Evolutionary conservation across 345 rosid species (phyloP).

Genomic region (Populus tremula): DNA sequence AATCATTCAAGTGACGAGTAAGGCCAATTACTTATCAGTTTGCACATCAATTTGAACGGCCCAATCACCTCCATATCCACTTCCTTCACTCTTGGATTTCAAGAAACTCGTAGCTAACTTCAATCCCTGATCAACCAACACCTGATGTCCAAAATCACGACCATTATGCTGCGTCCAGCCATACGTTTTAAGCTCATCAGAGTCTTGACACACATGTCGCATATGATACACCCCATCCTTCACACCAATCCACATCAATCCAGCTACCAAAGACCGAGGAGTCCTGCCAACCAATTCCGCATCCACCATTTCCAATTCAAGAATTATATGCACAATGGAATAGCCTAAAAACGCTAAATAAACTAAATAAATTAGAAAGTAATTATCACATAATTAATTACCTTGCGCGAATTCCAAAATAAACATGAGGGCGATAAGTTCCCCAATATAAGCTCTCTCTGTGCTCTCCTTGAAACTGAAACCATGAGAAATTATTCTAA

Average conservation of each 20-base stretch:
- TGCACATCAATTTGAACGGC: constrained; percentile 59
- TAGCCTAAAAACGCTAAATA: background rate
- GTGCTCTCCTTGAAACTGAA: constrained; percentile 82
- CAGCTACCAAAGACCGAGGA: constrained; percentile 73
- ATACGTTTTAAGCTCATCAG: constrained; percentile 58
- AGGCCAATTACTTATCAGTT: constrained; percentile 41
- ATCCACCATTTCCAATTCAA: background rate
- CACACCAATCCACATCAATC: constrained; percentile 84
- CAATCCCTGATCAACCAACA: constrained; percentile 65
- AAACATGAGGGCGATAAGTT: constrained; percentile 80
- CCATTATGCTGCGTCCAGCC: constrained; percentile 92
- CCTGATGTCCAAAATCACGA: constrained; percentile 78
- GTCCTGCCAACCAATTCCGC: constrained; percentile 39
- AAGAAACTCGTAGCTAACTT: constrained; percentile 68
- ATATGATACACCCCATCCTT: constrained; percentile 65
- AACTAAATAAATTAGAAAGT: background rate
- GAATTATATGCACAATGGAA: background rate
- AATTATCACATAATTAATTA: constrained; percentile 11
- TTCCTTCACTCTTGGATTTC: constrained; percentile 60
- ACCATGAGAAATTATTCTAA: background rate
- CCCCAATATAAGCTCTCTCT: constrained; percentile 88
- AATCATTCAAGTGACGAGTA: background rate
- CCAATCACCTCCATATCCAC: constrained; percentile 99
- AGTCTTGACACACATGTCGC: constrained; percentile 83
- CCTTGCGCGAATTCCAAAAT: constrained; percentile 89